Evolutionary conservation across 306 rosid genomes (phyloP).

Genomic region (Adenanthera pavonina): DNA sequence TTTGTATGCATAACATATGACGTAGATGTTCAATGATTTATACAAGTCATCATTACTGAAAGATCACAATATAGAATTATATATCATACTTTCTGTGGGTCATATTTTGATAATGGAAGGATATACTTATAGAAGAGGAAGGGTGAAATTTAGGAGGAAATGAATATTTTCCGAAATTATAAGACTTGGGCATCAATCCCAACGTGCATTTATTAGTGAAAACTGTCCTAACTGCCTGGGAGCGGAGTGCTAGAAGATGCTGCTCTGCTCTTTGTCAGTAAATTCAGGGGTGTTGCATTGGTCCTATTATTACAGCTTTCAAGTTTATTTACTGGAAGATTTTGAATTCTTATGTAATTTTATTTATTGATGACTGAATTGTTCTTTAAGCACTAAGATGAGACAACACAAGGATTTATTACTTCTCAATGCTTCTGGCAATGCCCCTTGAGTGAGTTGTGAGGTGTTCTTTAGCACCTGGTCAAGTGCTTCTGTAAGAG

Average conservation of each 20-base stretch:
- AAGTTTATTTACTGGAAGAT: constrained; percentile 17
- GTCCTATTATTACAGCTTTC: constrained; percentile 3
- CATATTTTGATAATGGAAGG: constrained; percentile 10
- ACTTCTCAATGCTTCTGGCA: neutral
- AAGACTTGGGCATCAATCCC: constrained; percentile 3
- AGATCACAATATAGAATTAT: constrained; percentile 15
- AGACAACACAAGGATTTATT: neutral
- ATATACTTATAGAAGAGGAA: constrained; percentile 24
- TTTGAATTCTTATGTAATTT: constrained; percentile 8
- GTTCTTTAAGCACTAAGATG: neutral
- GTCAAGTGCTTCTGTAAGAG: neutral
- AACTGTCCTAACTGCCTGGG: constrained; percentile 13
- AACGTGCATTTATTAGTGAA: neutral
- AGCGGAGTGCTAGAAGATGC: neutral
- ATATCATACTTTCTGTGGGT: constrained; percentile 21
- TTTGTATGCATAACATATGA: constrained; percentile 9
- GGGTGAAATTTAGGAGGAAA: constrained; percentile 21
- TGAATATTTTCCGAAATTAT: constrained; percentile 8
- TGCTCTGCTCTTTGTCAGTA: constrained; percentile 7
- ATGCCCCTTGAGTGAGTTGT: neutral
- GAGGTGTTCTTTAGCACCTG: neutral
- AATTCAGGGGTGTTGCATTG: constrained; percentile 4
- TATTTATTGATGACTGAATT: neutral
- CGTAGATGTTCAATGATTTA: constrained; percentile 1
- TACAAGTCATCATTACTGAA: neutral